Evolutionary conservation across 2,329 filamentous ascomycete genomes (phyloP).

Genomic region (Elsinoe necatrix): DNA sequence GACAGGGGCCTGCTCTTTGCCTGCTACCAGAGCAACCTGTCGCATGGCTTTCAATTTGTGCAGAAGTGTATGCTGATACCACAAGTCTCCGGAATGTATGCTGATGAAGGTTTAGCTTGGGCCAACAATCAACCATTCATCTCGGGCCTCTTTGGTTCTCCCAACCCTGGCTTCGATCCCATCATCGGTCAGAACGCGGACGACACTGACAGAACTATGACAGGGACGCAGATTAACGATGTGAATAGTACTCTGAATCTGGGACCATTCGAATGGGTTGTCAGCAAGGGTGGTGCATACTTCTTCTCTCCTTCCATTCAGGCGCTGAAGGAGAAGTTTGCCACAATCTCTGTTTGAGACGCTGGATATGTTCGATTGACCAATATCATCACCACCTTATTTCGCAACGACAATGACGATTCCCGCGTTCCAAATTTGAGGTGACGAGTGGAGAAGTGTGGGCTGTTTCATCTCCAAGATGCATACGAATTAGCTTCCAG

Average conservation of each 20-base stretch:
- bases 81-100: not conserved
- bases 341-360: not conserved
- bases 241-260: slow-evolving; percentile 15
- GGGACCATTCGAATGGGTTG: slow-evolving; percentile 29
- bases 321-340: slow-evolving; percentile 15
- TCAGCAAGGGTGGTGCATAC: slow-evolving; percentile 39
- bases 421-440: not conserved
- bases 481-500: not conserved
- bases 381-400: no score
- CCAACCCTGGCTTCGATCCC: slow-evolving; percentile 30
- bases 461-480: not conserved
- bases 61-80: slow-evolving; percentile 27
- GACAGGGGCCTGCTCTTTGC: slow-evolving; percentile 41
- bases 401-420: no score
- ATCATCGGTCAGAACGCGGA: slow-evolving; percentile 27
- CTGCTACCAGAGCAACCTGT: slow-evolving; percentile 39
- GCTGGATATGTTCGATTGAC: not conserved
- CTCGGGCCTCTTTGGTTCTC: slow-evolving; percentile 14
- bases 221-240: slow-evolving; percentile 21
- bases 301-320: slow-evolving; percentile 40
- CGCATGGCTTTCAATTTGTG: slow-evolving; percentile 35
- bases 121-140: slow-evolving; percentile 25
- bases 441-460: not conserved
- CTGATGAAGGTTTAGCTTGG: slow-evolving; percentile 15
- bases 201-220: slow-evolving; percentile 19